A percentile compares a stretch with the other conserved stretches of the same genome.
Evolutionary conservation across 768 basidiomycete species (phyloP).

Genomic region (Psilocybe sp.): DNA sequence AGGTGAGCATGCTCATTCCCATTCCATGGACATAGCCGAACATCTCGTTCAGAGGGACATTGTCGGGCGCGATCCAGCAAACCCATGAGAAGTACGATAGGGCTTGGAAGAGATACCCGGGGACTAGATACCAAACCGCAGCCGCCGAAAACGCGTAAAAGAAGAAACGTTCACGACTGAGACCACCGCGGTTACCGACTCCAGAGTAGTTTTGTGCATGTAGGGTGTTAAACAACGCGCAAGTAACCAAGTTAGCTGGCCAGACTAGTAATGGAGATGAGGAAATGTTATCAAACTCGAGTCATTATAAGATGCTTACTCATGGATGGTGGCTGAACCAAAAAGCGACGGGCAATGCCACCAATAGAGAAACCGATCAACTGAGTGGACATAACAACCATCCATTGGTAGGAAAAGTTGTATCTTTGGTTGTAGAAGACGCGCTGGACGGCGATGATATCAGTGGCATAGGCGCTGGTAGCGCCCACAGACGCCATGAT

Average conservation of each 20-base stretch:
- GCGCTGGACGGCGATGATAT: slow-evolving; percentile 73
- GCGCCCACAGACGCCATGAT: slow-evolving; percentile 43
- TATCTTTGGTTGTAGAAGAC: slow-evolving; percentile 69
- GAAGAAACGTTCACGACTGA: slow-evolving; percentile 80
- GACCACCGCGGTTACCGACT: slow-evolving; percentile 57
- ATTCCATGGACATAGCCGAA: slow-evolving; percentile 64
- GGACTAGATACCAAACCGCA: slow-evolving; percentile 64
- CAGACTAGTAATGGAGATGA: slow-evolving; percentile 62
- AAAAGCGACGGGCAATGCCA: slow-evolving; percentile 67
- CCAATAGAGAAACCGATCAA: slow-evolving; percentile 85
- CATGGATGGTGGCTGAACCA: slow-evolving; percentile 72
- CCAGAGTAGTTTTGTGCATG: slow-evolving; percentile 73
- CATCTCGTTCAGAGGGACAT: slow-evolving; percentile 67
- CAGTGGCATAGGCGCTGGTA: slow-evolving; percentile 68
- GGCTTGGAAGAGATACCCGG: slow-evolving; percentile 71
- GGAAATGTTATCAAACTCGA: slow-evolving; percentile 12
- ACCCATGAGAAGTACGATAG: slow-evolving; percentile 61
- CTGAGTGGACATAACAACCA: slow-evolving; percentile 73
- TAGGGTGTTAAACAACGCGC: slow-evolving; percentile 77
- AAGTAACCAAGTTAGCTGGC: slow-evolving; percentile 73
- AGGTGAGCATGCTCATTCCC: slow-evolving; percentile 74
- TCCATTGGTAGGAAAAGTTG: slow-evolving; percentile 64
- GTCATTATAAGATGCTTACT: slow-evolving; percentile 39
- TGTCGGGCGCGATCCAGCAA: slow-evolving; percentile 67
- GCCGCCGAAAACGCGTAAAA: slow-evolving; percentile 56